These are phyloP conservation scores for Acer campestre DNA, from an alignment of 345 rosid species.

Conservation along the genomic window DNA sequence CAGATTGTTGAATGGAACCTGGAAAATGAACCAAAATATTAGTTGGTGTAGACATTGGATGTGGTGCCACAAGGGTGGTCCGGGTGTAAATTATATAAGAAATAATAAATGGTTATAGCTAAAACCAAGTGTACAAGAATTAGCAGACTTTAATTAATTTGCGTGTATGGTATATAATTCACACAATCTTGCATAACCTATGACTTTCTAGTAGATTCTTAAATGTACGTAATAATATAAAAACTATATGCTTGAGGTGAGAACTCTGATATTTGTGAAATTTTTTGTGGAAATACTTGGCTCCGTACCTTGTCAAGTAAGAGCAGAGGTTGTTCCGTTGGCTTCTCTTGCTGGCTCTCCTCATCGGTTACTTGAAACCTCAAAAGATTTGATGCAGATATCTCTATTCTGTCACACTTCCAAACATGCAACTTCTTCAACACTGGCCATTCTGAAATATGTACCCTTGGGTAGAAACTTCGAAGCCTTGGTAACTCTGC, in stretches of 20 bases:
- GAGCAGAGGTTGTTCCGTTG: neutral
- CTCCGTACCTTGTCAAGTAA: constrained; percentile 25
- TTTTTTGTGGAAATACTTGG: too few species aligned
- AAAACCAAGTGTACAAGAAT: neutral
- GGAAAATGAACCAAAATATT: neutral
- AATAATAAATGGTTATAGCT: too few species aligned
- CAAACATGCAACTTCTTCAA: neutral
- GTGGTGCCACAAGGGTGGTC: too few species aligned
- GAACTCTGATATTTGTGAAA: neutral
- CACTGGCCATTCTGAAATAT: constrained; percentile 21
- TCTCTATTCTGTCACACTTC: constrained; percentile 16
- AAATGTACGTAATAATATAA: too few species aligned
- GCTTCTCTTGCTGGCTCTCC: too few species aligned
- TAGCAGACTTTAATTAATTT: too few species aligned
- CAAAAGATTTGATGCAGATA: constrained; percentile 4
- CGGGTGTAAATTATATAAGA: too few species aligned
- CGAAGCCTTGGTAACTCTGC: neutral
- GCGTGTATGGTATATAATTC: too few species aligned
- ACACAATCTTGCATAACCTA: too few species aligned
- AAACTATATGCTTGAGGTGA: neutral
- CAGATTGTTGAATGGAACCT: neutral
- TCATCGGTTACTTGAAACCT: neutral
- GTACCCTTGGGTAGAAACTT: constrained; percentile 13
- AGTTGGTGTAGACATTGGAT: neutral
- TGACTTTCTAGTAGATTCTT: too few species aligned